A percentile compares a stretch with the other conserved stretches of the same genome.
Evolutionary conservation across 2,329 filamentous ascomycete genomes (phyloP).

Genomic region (Nigrospora osmanthi): DNA sequence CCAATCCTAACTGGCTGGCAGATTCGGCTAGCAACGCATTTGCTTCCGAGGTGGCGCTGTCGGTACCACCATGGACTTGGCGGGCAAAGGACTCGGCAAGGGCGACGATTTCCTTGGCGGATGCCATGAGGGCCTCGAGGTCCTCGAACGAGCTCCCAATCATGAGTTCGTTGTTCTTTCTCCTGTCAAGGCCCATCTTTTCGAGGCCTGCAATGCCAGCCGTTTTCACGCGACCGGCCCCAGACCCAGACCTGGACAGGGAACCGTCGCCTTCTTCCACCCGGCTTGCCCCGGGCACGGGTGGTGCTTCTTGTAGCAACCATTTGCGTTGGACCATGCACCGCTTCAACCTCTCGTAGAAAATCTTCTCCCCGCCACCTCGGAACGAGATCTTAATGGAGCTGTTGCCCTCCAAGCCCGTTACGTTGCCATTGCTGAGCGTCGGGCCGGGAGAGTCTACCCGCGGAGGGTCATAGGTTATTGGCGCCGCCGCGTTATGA

Average conservation of each 20-base stretch:
- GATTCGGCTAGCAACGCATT: constrained; percentile 73
- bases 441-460: constrained; percentile 74
- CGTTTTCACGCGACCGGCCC: constrained; percentile 41
- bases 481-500: constrained; percentile 32
- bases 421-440: constrained; percentile 33
- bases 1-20: constrained; percentile 72
- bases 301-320: constrained; percentile 84
- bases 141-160: constrained; percentile 95
- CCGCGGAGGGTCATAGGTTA: constrained; percentile 36
- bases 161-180: constrained; percentile 86
- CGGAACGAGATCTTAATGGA: constrained; percentile 90
- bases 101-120: constrained; percentile 90
- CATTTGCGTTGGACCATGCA: constrained; percentile 91
- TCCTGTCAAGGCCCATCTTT: constrained; percentile 72
- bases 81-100: constrained; percentile 81
- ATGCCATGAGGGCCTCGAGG: constrained; percentile 92
- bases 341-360: constrained; percentile 80
- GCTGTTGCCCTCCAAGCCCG: constrained; percentile 52
- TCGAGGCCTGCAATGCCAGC: constrained; percentile 92
- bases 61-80: constrained; percentile 49
- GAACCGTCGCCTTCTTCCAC: constrained; percentile 27
- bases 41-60: constrained; percentile 59
- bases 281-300: constrained; percentile 60
- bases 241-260: constrained; percentile 14
- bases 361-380: constrained; percentile 79